Percentiles rank a stretch among this genome's conserved stretches.
These are phyloP conservation scores for Drechslera avenae DNA, from an alignment of 2,329 filamentous ascomycete species.

Conservation along the genomic window DNA sequence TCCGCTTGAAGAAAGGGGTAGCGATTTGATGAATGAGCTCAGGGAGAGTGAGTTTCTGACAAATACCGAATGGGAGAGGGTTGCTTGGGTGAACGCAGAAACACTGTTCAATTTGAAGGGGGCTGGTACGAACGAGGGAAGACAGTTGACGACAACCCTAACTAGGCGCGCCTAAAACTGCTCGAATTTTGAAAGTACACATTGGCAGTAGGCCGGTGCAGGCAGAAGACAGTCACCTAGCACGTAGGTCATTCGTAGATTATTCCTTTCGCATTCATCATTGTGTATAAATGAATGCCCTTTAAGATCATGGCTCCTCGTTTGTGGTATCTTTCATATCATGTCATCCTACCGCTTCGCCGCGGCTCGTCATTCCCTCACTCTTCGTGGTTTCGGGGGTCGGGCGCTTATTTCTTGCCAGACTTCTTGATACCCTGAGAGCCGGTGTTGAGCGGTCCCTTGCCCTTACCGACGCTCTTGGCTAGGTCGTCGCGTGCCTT, in stretches of 20 bases:
- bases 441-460: constrained; percentile 83
- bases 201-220: no score
- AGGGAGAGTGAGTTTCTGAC: constrained; percentile 57
- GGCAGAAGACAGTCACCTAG: background rate
- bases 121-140: background rate
- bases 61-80: constrained; percentile 55
- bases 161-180: no score
- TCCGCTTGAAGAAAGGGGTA: constrained; percentile 59
- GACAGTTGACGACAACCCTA: background rate
- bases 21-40: constrained; percentile 56
- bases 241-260: background rate
- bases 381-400: background rate
- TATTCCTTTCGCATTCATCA: constrained; percentile 28
- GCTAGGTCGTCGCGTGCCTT: constrained; percentile 71
- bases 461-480: constrained; percentile 76
- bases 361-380: background rate
- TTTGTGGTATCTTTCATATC: constrained; percentile 36
- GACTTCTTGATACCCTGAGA: constrained; percentile 96
- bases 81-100: constrained; percentile 60
- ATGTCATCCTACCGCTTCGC: constrained; percentile 17
- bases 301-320: constrained; percentile 28
- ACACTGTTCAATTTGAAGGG: constrained; percentile 25
- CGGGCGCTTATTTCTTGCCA: constrained; percentile 75
- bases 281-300: constrained; percentile 23
- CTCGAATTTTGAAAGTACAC: no score